Evolutionary conservation across 495 filamentous ascomycete genomes (phyloP).

Genomic region (Hyaloscypha finlandica): DNA sequence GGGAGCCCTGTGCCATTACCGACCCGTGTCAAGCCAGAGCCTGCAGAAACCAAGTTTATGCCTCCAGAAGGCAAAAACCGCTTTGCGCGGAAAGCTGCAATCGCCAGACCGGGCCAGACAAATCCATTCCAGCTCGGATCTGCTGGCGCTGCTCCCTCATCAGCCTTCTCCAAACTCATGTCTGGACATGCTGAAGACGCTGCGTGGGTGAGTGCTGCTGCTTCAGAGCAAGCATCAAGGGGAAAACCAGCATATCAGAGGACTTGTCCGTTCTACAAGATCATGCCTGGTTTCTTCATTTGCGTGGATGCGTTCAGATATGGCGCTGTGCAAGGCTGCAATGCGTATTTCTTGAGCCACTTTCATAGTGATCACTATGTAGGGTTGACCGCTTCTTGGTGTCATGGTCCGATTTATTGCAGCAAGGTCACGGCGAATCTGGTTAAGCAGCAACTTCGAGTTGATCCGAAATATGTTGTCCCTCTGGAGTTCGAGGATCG

Average conservation of each 20-base stretch:
- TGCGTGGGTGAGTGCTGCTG: constrained; percentile 86
- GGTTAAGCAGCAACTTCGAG: constrained; percentile 80
- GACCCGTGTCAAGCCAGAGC: constrained; percentile 18
- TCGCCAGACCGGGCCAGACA: constrained; percentile 73
- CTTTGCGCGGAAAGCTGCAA: constrained; percentile 61
- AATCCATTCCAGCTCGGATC: constrained; percentile 66
- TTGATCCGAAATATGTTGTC: constrained; percentile 83
- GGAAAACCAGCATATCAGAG: constrained; percentile 90
- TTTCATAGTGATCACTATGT: constrained; percentile 99
- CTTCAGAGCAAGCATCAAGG: constrained; percentile 71
- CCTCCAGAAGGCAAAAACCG: constrained; percentile 46
- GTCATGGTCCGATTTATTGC: constrained; percentile 94
- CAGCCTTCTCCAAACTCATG: constrained; percentile 93
- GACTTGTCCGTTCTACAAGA: constrained; percentile 98
- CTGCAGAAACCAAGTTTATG: constrained; percentile 36
- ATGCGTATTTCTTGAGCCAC: constrained; percentile 96
- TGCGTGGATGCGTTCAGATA: constrained; percentile 97
- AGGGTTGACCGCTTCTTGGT: constrained; percentile 84
- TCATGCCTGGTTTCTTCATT: constrained; percentile 86
- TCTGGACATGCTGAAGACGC: constrained; percentile 83
- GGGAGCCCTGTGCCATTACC: constrained; percentile 63
- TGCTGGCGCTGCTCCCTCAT: constrained; percentile 41
- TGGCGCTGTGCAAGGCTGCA: constrained; percentile 86
- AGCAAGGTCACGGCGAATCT: constrained; percentile 89
- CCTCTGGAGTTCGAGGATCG: constrained; percentile 85